Evolutionary conservation across 768 basidiomycete species (phyloP), one percentile per base, ranked within the genome.

Genomic region (Pholiota molesta): DNA sequence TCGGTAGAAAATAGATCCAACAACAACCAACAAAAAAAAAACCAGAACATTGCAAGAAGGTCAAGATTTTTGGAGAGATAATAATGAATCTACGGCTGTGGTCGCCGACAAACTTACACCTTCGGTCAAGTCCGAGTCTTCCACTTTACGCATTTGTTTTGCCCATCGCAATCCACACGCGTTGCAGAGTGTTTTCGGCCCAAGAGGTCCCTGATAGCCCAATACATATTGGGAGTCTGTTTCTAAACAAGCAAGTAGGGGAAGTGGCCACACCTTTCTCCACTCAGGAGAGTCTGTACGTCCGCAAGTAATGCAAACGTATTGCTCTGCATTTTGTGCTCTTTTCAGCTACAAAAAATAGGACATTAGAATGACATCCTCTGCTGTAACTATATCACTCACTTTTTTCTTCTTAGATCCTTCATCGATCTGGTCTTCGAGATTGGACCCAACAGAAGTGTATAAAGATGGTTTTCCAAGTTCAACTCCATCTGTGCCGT

Each of bases 161-260:
- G 95, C 95, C 93, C 94, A 97, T 57, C 95, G 84, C 42, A 99
- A 77, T 26, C 96, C 96, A 66, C 97, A 97, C 2, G 95, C 95
- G 74, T 98, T 97, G 80, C 97, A 98, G 5, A 98, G 77, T n/a
- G 97, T 97, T 78, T 98, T 99, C 1, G 97, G 95, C 37, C 97
- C 97, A 58, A 86, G 82, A 1, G 97, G 97, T 11, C 97, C 97
- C 92, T 92, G 65, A 60, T 23, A 61, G 58, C 28, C 8, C 40
- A 21, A n/a, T 33, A 51, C 37, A 60, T 11, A 57, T 55, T 64
- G 11, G 49, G n/a, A 47, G 31, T 31, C 45, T 35, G 8, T 35
- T 37, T n/a, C 17, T 2, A 31, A 21, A 31, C 11, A 19, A 13
- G 7, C 8, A 19, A 33, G n/a, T n/a, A n/a, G 19, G 31, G 8